Percentiles rank a stretch among this genome's conserved stretches.
These are phyloP conservation scores for Colletotrichum lini DNA, from an alignment of 2,329 filamentous ascomycete genomes.

Conservation along the genomic window DNA sequence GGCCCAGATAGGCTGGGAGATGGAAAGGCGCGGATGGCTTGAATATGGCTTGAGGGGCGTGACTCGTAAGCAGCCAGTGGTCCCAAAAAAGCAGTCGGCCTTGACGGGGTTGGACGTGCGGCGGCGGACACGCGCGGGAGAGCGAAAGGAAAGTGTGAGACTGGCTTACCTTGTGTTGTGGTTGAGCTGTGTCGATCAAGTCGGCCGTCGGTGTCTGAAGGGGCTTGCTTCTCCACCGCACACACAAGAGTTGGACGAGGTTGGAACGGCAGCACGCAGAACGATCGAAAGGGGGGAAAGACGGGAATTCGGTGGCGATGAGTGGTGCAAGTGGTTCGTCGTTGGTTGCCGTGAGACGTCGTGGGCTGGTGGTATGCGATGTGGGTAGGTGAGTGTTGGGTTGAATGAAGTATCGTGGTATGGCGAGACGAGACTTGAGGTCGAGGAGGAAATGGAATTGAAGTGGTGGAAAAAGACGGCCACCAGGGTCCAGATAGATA, in stretches of 20 bases:
- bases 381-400: conserved; percentile 6
- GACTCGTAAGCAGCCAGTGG: conserved; percentile 33
- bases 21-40: conserved; percentile 23
- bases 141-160: conserved; percentile 5
- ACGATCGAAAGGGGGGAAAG: not conserved
- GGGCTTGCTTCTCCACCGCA: conserved; percentile 18
- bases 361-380: not conserved
- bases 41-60: conserved; percentile 20
- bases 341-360: not conserved
- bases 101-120: conserved; percentile 17
- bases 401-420: not conserved
- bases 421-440: not conserved
- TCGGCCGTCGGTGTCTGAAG: not conserved
- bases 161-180: conserved; percentile 23
- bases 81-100: conserved; percentile 12
- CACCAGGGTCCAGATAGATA: conserved; percentile 38
- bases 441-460: not conserved
- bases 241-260: not conserved
- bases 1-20: conserved; percentile 1
- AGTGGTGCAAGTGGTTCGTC: not conserved
- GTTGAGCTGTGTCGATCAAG: not conserved
- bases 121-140: conserved; percentile 29
- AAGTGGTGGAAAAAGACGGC: conserved; percentile 8
- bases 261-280: conserved; percentile 1
- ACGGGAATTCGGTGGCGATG: not conserved